Base-by-base conservation (phyloP, 768 basidiomycete species). In the Thelephora ganbajun region DNA sequence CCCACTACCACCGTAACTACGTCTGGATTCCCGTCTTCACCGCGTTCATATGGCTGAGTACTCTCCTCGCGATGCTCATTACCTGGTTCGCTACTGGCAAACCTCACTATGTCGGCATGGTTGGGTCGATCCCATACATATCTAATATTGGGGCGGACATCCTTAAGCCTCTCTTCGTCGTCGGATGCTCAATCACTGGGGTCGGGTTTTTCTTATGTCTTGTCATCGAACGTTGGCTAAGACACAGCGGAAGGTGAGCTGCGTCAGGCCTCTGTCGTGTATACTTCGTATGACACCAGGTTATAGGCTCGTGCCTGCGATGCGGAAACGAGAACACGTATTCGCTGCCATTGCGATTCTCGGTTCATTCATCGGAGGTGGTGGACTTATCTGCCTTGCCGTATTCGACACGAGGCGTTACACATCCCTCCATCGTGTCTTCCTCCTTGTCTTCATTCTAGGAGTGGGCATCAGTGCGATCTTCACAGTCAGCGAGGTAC, bases 101-200 rank as follows among this genome's bases (percentile, higher is more conserved):
- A 26, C 80, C 77, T 7, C 68, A 67, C 56, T 79, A 80, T 53
- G 67, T 68, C 13, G 71, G 79, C 12, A 68, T 72, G 59, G 69
- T 77, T 34, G 71, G 72, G 18, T 60, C 61, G 1, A 74, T 85
- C 45, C 75, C 77, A n/a, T 85, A 81, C 61, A 85, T 88, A 43
- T 84, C 82, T 36, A 83, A 88, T 55, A 63, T 87, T 33, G 84
- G 80, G n/a, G 84, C 86, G 16, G 72, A 71, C 53, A 67, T 71
- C 45, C 65, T 88, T 39, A 87, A 88, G 58, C 85, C 86, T 2
- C 69, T 88, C 34, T 89, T 89, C 56, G 66, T 88, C 44, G 66
- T 70, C 13, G 79, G 78, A 6, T 80, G 77, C 54, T 64, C 67
- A 35, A 71, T 85, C 49, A 84, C 85, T 2, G 77, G 72, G 6